Conservation (phyloP, 768 basidiomycete species). For the Imleria badia region DNA sequence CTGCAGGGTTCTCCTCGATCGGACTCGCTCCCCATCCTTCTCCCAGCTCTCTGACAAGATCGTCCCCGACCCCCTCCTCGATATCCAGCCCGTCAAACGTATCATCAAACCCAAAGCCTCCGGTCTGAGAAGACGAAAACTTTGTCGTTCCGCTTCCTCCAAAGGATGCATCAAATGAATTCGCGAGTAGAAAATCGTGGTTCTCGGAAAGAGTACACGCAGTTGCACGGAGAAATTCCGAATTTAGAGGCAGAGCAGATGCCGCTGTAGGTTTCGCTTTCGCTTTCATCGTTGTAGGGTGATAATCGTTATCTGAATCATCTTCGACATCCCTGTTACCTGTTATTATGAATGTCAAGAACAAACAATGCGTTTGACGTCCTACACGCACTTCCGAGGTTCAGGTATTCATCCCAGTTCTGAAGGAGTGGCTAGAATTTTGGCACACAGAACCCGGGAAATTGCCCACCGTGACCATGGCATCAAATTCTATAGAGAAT, state of each 20-base stretch:
- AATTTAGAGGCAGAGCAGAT: slow-evolving; percentile 25
- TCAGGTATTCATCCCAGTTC: slow-evolving; percentile 66
- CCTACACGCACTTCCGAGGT: slow-evolving; percentile 41
- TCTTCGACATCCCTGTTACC: slow-evolving; percentile 25
- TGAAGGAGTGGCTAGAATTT: slow-evolving; percentile 20
- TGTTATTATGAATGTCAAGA: background rate
- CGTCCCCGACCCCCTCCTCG: slow-evolving; percentile 65
- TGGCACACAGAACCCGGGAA: background rate
- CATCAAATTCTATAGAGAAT: slow-evolving; percentile 61
- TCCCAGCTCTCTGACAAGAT: slow-evolving; percentile 73
- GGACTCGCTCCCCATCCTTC: slow-evolving; percentile 56
- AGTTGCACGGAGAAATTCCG: slow-evolving; percentile 50
- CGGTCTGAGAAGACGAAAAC: slow-evolving; percentile 57
- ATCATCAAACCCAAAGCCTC: slow-evolving; percentile 50
- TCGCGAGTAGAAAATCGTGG: slow-evolving; percentile 63
- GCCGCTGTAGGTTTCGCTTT: slow-evolving; percentile 30
- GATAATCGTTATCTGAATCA: slow-evolving; percentile 50
- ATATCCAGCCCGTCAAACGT: slow-evolving; percentile 59
- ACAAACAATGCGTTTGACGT: background rate
- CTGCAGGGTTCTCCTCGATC: slow-evolving; percentile 3
- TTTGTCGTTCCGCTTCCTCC: slow-evolving; percentile 36
- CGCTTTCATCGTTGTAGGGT: slow-evolving; percentile 35
- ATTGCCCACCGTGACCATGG: slow-evolving; percentile 55
- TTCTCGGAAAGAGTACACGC: slow-evolving; percentile 70
- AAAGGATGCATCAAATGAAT: slow-evolving; percentile 65